These are phyloP conservation scores for Zelopaecilomyces penicillatus DNA, from an alignment of 2,329 filamentous ascomycete genomes.

Conservation along the genomic window DNA sequence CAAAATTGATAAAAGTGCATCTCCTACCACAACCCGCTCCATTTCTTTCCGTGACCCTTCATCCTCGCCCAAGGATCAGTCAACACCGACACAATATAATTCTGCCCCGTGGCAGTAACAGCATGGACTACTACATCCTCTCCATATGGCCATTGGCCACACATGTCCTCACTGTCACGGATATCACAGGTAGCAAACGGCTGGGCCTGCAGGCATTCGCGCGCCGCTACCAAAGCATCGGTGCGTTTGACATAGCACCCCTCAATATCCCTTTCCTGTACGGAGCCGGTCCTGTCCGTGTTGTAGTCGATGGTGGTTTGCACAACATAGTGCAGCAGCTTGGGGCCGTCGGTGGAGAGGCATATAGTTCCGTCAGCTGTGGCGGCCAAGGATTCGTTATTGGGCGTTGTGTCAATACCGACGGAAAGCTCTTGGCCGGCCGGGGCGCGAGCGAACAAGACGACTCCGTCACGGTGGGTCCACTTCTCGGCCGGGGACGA, in stretches of 20 bases:
- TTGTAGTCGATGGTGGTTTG: slow-evolving; percentile 35
- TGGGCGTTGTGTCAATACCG: slow-evolving; percentile 28
- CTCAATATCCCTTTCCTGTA: slow-evolving; percentile 29
- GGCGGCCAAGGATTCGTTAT: slow-evolving; percentile 21
- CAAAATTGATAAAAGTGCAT: neutral
- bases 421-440: slow-evolving; percentile 30
- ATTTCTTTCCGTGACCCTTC: neutral
- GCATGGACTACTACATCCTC: slow-evolving; percentile 36
- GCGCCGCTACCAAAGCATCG: slow-evolving; percentile 27
- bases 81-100: slow-evolving; percentile 29
- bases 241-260: slow-evolving; percentile 26
- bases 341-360: slow-evolving; percentile 15
- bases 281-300: slow-evolving; percentile 24
- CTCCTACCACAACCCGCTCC: too few species aligned
- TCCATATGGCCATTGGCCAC: slow-evolving; percentile 34
- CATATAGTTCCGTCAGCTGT: slow-evolving; percentile 12
- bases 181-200: slow-evolving; percentile 28
- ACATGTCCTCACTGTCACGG: slow-evolving; percentile 16
- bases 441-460: slow-evolving; percentile 28
- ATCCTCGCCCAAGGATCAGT: slow-evolving; percentile 14
- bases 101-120: slow-evolving; percentile 32
- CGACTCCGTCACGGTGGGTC: slow-evolving; percentile 28
- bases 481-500: slow-evolving; percentile 17
- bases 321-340: slow-evolving; percentile 31
- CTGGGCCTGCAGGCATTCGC: slow-evolving; percentile 19